These are phyloP conservation scores for Penicillium nucicola DNA, from an alignment of 495 filamentous ascomycete species.

Conservation along the genomic window DNA sequence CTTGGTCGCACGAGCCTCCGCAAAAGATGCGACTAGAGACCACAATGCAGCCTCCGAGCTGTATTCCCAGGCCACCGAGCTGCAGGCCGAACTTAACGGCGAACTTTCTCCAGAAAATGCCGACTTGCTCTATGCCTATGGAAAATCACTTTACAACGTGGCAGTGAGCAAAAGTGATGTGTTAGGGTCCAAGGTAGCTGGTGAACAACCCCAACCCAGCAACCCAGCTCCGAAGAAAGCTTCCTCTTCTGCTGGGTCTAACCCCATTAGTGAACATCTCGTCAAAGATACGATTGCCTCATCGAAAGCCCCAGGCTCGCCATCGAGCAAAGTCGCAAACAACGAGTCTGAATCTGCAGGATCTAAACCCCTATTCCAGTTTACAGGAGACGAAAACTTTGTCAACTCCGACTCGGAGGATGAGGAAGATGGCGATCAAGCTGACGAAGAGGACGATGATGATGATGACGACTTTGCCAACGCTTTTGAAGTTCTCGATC, in stretches of 20 bases:
- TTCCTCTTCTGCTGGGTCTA: constrained; percentile 12
- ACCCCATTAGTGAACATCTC: constrained; percentile 16
- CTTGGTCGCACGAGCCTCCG: constrained; percentile 56
- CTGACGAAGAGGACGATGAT: constrained; percentile 66
- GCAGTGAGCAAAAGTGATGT: constrained; percentile 94
- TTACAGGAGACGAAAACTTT: constrained; percentile 91
- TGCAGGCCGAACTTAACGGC: constrained; percentile 89
- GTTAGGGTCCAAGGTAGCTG: constrained; percentile 74
- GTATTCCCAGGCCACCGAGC: constrained; percentile 82
- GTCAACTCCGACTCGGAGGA: constrained; percentile 73
- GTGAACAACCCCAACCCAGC: constrained; percentile 49
- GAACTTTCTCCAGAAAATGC: constrained; percentile 88
- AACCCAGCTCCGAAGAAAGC: constrained; percentile 10
- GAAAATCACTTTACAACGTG: constrained; percentile 86
- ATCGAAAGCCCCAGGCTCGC: constrained; percentile 28
- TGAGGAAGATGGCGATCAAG: constrained; percentile 42
- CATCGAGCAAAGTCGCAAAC: constrained; percentile 35
- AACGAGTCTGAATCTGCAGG: constrained; percentile 35
- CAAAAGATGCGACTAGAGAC: constrained; percentile 80
- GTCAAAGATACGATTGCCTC: constrained; percentile 27
- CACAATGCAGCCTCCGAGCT: constrained; percentile 79
- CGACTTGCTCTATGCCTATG: constrained; percentile 89
- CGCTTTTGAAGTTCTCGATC: constrained; percentile 88
- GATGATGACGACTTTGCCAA: constrained; percentile 88
- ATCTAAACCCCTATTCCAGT: constrained; percentile 79